phyloP scores from a whole-genome alignment of 1,284 basidiomycete genomes.

The Cryptococcus wingfieldii region DNA sequence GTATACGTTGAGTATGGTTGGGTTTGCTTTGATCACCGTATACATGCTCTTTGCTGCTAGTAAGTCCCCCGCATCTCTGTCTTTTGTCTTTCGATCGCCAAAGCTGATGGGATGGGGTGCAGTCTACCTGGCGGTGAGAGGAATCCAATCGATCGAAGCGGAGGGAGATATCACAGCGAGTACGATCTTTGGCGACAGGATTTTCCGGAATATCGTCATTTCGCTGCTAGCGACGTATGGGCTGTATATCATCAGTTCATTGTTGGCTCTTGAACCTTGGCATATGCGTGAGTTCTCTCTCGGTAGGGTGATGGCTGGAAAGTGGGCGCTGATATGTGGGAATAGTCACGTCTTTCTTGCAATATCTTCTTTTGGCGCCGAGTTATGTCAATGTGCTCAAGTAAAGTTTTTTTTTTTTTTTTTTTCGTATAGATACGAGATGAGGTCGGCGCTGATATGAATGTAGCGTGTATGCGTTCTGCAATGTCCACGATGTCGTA shows the following conservation, averaged over 20 bases:
- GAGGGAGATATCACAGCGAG: constrained; percentile 53
- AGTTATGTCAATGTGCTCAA: constrained; percentile 89
- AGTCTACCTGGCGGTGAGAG: constrained; percentile 76
- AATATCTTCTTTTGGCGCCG: constrained; percentile 79
- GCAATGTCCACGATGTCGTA: constrained; percentile 68
- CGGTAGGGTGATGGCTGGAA: not conserved
- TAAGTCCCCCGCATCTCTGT: constrained; percentile 45
- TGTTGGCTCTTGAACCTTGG: constrained; percentile 64
- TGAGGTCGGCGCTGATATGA: constrained; percentile 1
- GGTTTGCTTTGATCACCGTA: constrained; percentile 79
- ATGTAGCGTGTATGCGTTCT: constrained; percentile 57
- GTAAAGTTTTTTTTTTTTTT: no score
- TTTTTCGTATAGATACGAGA: constrained; percentile 2
- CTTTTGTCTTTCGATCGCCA: constrained; percentile 5
- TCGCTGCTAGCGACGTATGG: constrained; percentile 82
- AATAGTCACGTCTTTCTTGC: constrained; percentile 79
- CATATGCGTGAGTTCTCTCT: constrained; percentile 30
- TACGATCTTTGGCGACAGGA: constrained; percentile 66
- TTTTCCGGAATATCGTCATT: constrained; percentile 80
- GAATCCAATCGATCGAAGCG: constrained; percentile 59
- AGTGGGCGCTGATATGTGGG: constrained; percentile 1
- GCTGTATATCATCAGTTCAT: constrained; percentile 71
- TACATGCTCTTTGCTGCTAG: constrained; percentile 72
- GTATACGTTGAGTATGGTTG: constrained; percentile 74
- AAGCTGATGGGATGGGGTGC: constrained; percentile 5